These are phyloP conservation scores for Heimioporus sp. DNA, from an alignment of 768 basidiomycete species.

Conservation along the genomic window DNA sequence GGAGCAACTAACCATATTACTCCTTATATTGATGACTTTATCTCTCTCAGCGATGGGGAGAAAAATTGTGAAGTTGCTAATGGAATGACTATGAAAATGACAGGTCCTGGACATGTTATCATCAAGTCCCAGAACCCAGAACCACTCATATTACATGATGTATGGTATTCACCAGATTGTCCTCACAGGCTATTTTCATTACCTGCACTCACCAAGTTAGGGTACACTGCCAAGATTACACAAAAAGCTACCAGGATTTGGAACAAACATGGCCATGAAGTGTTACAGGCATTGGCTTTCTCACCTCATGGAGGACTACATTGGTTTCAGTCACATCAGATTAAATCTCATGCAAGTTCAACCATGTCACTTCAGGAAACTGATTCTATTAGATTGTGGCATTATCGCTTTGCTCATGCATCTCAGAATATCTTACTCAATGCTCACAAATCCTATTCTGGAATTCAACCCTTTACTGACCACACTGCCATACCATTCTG, in stretches of 20 bases:
- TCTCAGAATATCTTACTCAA: background rate
- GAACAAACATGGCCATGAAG: background rate
- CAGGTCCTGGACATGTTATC: background rate
- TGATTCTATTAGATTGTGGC: background rate
- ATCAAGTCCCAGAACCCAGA: no score
- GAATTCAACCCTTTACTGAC: no score
- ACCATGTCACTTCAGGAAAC: background rate
- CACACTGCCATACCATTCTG: no score
- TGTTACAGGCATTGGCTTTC: background rate
- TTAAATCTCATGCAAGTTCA: background rate
- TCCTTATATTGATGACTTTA: no score
- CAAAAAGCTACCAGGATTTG: background rate
- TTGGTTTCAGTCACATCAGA: no score
- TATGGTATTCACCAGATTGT: background rate
- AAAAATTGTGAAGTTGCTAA: no score
- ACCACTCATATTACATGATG: background rate
- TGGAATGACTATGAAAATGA: background rate
- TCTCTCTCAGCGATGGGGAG: no score
- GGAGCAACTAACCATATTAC: no score
- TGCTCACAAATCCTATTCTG: background rate
- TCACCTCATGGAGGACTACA: background rate
- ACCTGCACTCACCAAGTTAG: background rate
- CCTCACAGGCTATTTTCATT: background rate
- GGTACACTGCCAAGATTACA: background rate
- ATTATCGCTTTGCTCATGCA: background rate